These are phyloP conservation scores for Aspergillus latus DNA, from an alignment of 2,329 filamentous ascomycete genomes.

Conservation along the genomic window DNA sequence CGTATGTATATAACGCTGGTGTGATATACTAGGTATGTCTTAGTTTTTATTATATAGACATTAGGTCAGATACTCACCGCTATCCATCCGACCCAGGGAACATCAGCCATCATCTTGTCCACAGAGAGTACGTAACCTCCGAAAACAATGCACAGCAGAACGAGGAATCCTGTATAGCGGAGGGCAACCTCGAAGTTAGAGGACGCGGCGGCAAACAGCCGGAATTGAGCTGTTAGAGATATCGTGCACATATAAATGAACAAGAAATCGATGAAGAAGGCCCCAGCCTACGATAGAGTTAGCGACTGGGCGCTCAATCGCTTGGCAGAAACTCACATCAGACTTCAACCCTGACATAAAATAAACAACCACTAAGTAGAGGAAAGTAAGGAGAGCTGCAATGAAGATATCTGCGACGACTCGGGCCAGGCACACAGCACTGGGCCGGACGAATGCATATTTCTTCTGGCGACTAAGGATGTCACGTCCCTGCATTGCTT, in stretches of 20 bases:
- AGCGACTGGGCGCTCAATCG: background rate
- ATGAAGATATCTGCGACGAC: conserved; percentile 59
- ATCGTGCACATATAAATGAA: conserved; percentile 60
- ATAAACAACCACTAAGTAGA: conserved; percentile 62
- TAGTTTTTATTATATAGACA: too few species aligned
- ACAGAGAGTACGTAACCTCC: conserved; percentile 64
- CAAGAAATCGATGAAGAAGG: conserved; percentile 64
- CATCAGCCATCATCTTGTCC: conserved; percentile 54
- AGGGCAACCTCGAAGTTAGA: conserved; percentile 63
- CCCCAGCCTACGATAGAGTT: conserved; percentile 44
- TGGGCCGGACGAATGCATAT: conserved; percentile 64
- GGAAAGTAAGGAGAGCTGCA: conserved; percentile 52
- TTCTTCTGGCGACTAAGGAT: conserved; percentile 65
- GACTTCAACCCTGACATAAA: conserved; percentile 52
- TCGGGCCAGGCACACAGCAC: conserved; percentile 58
- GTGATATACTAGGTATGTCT: conserved; percentile 38
- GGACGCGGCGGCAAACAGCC: conserved; percentile 60
- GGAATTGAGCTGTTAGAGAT: conserved; percentile 60
- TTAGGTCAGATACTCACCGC: conserved; percentile 11
- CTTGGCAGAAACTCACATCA: conserved; percentile 21
- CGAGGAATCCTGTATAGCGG: conserved; percentile 58
- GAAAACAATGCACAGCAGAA: conserved; percentile 61
- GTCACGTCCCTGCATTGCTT: conserved; percentile 67
- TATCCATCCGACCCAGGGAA: conserved; percentile 64
- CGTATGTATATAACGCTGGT: conserved; percentile 58